phyloP scores from a whole-genome alignment of 768 basidiomycete species.

The Asterophora lycoperdoides region DNA sequence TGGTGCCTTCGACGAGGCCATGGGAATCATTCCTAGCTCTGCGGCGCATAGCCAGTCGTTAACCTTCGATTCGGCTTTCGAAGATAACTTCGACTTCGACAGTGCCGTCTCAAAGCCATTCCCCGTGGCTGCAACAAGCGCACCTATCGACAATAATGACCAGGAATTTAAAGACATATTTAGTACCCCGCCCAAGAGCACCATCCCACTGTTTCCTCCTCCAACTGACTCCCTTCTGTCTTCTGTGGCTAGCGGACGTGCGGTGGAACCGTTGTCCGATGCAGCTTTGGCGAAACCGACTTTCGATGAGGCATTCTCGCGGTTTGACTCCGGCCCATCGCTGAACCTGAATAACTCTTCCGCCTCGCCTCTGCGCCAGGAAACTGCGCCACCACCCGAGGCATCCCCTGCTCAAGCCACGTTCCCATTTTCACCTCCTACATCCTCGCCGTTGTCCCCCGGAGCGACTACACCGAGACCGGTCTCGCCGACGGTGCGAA shows the following conservation, averaged over 20 bases:
- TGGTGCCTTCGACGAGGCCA: constrained; percentile 72
- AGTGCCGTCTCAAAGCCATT: constrained; percentile 33
- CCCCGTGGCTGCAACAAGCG: constrained; percentile 23
- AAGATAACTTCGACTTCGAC: constrained; percentile 59
- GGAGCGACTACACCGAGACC: constrained; percentile 30
- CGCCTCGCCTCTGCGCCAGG: constrained; percentile 23
- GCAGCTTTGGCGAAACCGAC: constrained; percentile 17
- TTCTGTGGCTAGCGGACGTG: constrained; percentile 3
- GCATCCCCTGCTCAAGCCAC: constrained; percentile 21
- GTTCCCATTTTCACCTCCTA: constrained; percentile 29
- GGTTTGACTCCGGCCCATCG: constrained; percentile 36
- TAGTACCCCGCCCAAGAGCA: constrained; percentile 8
- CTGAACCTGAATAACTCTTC: constrained; percentile 39
- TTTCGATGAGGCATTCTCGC: constrained; percentile 56
- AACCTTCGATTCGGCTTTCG: constrained; percentile 59
- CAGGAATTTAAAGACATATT: constrained; percentile 34
- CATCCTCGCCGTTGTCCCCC: constrained; percentile 28
- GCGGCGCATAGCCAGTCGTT: constrained; percentile 37
- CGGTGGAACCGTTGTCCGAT: not conserved
- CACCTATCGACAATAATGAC: constrained; percentile 5
- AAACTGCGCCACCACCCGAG: constrained; percentile 2
- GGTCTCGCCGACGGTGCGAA: constrained; percentile 39
- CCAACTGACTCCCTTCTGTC: constrained; percentile 2
- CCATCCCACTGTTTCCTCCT: not conserved
- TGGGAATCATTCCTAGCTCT: constrained; percentile 49